Conservation (phyloP, 2,329 filamentous ascomycete species). For the Botrytis pseudocinerea region DNA sequence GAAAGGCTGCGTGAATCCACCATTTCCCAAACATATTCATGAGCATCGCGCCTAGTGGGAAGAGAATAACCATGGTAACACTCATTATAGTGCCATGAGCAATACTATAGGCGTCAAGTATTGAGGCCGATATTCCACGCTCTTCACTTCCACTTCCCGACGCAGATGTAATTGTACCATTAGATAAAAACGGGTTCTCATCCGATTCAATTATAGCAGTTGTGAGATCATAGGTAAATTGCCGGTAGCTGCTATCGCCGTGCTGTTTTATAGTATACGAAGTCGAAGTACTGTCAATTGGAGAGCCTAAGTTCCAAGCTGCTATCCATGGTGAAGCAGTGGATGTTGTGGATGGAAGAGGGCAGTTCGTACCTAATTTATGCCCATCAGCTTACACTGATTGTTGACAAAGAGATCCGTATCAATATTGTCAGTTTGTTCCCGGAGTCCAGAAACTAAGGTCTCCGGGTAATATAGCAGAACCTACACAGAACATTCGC, state of each 20-base stretch:
- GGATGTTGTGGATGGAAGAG: slow-evolving; percentile 25
- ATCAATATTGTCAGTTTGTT: background rate
- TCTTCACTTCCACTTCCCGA: background rate
- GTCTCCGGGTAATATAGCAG: no score
- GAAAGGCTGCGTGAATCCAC: slow-evolving; percentile 56
- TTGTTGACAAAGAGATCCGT: background rate
- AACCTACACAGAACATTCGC: slow-evolving; percentile 55
- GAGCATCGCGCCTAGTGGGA: slow-evolving; percentile 59
- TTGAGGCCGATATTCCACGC: background rate
- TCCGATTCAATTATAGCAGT: slow-evolving; percentile 31
- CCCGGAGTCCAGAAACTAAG: background rate
- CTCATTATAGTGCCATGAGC: slow-evolving; percentile 63
- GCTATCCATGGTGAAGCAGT: slow-evolving; percentile 34
- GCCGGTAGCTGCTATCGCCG: slow-evolving; percentile 14
- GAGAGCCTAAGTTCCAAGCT: slow-evolving; percentile 34
- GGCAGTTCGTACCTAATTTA: slow-evolving; percentile 29
- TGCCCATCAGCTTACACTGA: background rate
- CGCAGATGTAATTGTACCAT: slow-evolving; percentile 7
- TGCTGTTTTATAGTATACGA: slow-evolving; percentile 32
- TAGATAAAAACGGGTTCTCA: slow-evolving; percentile 34
- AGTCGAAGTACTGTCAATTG: slow-evolving; percentile 29
- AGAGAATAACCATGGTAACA: slow-evolving; percentile 57
- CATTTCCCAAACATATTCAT: slow-evolving; percentile 58
- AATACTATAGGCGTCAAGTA: slow-evolving; percentile 30
- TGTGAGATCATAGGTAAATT: slow-evolving; percentile 36